Conservation (phyloP, 2,329 filamentous ascomycete genomes). For the Aspergillus aculeatus region DNA sequence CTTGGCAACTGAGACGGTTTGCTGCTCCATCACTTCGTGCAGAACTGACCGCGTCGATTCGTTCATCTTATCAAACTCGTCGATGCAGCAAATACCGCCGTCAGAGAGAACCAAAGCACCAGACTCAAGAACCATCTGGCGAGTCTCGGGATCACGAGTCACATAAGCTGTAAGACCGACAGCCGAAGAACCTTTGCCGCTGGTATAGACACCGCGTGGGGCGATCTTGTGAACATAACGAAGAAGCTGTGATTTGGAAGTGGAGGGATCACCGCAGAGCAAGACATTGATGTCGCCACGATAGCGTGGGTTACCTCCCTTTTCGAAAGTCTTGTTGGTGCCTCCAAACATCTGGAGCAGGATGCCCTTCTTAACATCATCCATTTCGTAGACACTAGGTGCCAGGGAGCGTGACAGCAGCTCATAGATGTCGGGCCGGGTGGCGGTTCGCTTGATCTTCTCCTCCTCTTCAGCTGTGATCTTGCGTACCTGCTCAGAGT, state of each 20-base stretch:
- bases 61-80: constrained; percentile 79
- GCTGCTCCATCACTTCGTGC: constrained; percentile 80
- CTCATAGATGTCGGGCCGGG: constrained; percentile 85
- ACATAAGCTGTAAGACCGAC: constrained; percentile 77
- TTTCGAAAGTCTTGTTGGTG: constrained; percentile 96
- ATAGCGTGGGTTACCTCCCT: constrained; percentile 92
- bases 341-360: constrained; percentile 94
- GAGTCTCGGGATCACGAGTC: constrained; percentile 70
- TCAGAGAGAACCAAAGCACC: constrained; percentile 72
- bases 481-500: constrained; percentile 78
- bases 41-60: constrained; percentile 71
- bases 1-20: constrained; percentile 75
- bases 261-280: constrained; percentile 95
- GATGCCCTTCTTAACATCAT: constrained; percentile 98
- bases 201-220: constrained; percentile 77
- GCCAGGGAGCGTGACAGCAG: constrained; percentile 86
- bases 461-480: constrained; percentile 83
- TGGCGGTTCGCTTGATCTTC: constrained; percentile 78
- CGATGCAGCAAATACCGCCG: constrained; percentile 74
- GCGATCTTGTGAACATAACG: constrained; percentile 97
- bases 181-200: constrained; percentile 72
- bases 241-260: constrained; percentile 90
- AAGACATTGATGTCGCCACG: constrained; percentile 96
- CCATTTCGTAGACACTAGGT: constrained; percentile 95
- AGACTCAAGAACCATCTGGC: constrained; percentile 71